Conservation (phyloP, 768 basidiomycete species). For the Collybiopsis luxurians region DNA sequence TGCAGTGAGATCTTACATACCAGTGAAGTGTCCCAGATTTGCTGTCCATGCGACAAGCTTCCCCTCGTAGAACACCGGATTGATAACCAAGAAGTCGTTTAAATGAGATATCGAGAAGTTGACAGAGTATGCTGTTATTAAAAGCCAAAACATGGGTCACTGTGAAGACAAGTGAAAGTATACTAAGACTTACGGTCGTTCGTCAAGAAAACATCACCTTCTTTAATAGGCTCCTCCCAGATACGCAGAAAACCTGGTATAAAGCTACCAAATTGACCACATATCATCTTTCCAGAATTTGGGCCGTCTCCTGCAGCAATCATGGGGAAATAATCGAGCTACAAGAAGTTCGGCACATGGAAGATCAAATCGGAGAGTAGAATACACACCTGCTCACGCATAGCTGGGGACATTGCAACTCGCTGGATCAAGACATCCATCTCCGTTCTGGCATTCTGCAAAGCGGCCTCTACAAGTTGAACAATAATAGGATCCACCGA, state of each 20-base stretch:
- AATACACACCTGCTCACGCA: background rate
- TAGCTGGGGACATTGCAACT: constrained; percentile 3
- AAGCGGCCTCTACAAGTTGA: constrained; percentile 19
- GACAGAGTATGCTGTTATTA: background rate
- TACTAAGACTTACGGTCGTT: too few species aligned
- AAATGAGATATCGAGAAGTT: constrained; percentile 24
- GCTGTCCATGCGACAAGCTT: constrained; percentile 28
- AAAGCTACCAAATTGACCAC: constrained; percentile 28
- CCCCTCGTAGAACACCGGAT: constrained; percentile 22
- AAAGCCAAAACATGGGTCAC: background rate
- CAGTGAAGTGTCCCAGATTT: constrained; percentile 27
- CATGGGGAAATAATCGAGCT: constrained; percentile 27
- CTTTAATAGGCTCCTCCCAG: constrained; percentile 27
- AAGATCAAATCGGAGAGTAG: too few species aligned
- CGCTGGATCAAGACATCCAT: constrained; percentile 27
- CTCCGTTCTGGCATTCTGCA: constrained; percentile 22
- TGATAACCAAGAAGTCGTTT: constrained; percentile 27
- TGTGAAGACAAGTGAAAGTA: constrained; percentile 13
- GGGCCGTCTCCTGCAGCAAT: constrained; percentile 25
- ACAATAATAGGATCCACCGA: constrained; percentile 12
- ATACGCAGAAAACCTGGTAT: constrained; percentile 26
- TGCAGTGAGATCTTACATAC: too few species aligned
- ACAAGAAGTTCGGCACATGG: background rate
- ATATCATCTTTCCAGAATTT: constrained; percentile 25
- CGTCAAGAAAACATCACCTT: constrained; percentile 25